Conservation (phyloP, 441 rosid genomes). For the Populus trichocarpa region DNA sequence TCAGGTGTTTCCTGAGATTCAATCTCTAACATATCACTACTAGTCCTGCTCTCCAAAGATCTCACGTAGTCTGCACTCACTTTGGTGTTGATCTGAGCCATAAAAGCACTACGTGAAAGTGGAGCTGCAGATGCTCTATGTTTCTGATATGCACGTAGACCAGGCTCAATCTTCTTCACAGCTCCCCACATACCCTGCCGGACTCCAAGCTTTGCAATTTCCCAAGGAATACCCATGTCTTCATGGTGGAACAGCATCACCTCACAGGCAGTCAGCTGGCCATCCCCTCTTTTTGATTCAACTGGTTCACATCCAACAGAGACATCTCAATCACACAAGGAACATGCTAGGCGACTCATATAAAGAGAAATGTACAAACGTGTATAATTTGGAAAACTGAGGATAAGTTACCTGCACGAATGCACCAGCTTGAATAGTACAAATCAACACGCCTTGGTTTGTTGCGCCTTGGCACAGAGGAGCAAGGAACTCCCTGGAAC, state of each 20-base stretch:
- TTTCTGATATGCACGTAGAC: conserved; percentile 65
- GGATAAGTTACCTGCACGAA: conserved; percentile 65
- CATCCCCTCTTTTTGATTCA: conserved; percentile 75
- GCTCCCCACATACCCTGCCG: conserved; percentile 99
- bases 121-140: conserved; percentile 52
- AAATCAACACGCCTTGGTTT: conserved; percentile 90
- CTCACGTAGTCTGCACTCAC: conserved; percentile 55
- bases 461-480: conserved; percentile 61
- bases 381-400: background rate
- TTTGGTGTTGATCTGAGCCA: conserved; percentile 88
- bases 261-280: conserved; percentile 82
- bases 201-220: conserved; percentile 89
- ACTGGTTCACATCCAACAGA: conserved; percentile 42
- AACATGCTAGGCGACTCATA: background rate
- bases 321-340: background rate
- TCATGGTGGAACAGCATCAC: conserved; percentile 89
- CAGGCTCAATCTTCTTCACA: conserved; percentile 90
- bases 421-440: conserved; percentile 93
- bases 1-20: conserved; percentile 22
- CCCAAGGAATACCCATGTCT: conserved; percentile 96
- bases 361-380: background rate
- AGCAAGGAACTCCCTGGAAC: conserved; percentile 72
- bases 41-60: conserved; percentile 34
- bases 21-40: conserved; percentile 25
- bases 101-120: conserved; percentile 50